These are phyloP conservation scores for Mycoemilia scoparia DNA, from an alignment of 192 early-diverging fungal species.

Conservation along the genomic window DNA sequence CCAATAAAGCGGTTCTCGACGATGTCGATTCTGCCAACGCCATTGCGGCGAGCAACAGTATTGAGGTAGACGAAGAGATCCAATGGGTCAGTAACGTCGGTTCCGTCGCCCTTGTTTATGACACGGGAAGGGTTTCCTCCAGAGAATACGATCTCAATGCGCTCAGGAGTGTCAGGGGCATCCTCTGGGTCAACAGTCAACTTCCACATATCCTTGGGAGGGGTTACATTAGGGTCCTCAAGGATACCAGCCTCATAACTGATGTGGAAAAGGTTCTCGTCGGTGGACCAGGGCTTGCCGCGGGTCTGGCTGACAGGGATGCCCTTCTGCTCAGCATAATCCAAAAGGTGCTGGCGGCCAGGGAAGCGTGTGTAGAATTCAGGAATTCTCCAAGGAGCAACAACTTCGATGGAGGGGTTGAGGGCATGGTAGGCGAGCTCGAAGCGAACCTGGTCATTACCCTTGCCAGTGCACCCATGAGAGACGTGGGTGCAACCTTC, in stretches of 20 bases:
- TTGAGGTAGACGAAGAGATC: slow-evolving; percentile 93
- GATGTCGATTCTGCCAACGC: slow-evolving; percentile 96
- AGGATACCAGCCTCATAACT: slow-evolving; percentile 97
- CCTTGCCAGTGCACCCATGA: slow-evolving; percentile 99
- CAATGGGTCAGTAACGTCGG: slow-evolving; percentile 45
- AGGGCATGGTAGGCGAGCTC: slow-evolving; percentile 97
- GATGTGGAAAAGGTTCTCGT: slow-evolving; percentile 99
- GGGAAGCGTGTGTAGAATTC: slow-evolving; percentile 92
- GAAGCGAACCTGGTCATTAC: slow-evolving; percentile 99
- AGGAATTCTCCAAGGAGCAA: slow-evolving; percentile 93
- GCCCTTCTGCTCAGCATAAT: slow-evolving; percentile 70
- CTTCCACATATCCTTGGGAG: slow-evolving; percentile 99
- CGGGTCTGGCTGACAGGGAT: slow-evolving; percentile 92
- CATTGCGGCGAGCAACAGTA: slow-evolving; percentile 86
- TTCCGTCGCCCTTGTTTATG: slow-evolving; percentile 58
- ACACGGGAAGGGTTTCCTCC: slow-evolving; percentile 79
- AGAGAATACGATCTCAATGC: slow-evolving; percentile 77
- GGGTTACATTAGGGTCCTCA: slow-evolving; percentile 89
- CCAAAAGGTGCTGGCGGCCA: slow-evolving; percentile 79
- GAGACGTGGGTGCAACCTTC: slow-evolving; percentile 93
- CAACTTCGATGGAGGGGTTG: slow-evolving; percentile 82
- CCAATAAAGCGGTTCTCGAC: slow-evolving; percentile 98
- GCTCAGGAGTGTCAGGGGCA: slow-evolving; percentile 90
- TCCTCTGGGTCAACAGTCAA: slow-evolving; percentile 92
- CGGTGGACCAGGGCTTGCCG: slow-evolving; percentile 96